phyloP scores from a whole-genome alignment of 495 filamentous ascomycete genomes.

The Neurospora sp. region DNA sequence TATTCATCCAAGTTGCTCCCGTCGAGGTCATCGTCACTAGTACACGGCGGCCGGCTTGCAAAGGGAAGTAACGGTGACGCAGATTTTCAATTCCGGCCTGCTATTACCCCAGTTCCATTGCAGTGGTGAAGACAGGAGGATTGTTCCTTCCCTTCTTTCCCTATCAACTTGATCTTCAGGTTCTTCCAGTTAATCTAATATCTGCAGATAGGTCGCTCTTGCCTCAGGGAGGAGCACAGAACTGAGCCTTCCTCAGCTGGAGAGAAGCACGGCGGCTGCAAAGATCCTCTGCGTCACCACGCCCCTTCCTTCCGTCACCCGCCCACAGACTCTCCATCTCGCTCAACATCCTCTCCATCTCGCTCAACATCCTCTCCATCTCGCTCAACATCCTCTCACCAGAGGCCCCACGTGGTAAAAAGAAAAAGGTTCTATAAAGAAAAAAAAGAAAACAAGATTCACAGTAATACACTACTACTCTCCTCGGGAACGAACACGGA shows the following conservation, averaged over 20 bases:
- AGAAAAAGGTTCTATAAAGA: neutral
- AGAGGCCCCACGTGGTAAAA: neutral
- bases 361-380: too few species aligned
- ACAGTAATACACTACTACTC: neutral
- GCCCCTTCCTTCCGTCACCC: slow-evolving; percentile 64
- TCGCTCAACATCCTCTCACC: slow-evolving; percentile 86
- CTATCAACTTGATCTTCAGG: neutral
- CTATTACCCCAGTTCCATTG: neutral
- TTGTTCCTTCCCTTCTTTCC: neutral
- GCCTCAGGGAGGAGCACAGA: neutral
- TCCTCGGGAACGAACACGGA: neutral
- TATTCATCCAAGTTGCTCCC: neutral
- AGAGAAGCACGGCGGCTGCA: neutral
- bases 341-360: slow-evolving; percentile 88
- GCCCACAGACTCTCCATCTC: slow-evolving; percentile 94
- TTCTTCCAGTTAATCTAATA: neutral
- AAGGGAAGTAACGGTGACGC: neutral
- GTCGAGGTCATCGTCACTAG: neutral
- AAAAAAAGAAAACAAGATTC: neutral
- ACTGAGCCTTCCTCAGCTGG: neutral
- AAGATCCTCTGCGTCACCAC: slow-evolving; percentile 62
- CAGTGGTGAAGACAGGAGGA: neutral
- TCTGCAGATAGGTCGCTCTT: neutral
- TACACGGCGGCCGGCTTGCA: neutral
- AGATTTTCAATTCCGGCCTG: neutral